A percentile compares a stretch with the other conserved stretches of the same genome.
Evolutionary conservation across 2,329 filamentous ascomycete species (phyloP).

Genomic region (Aspergillus aculeatinus): DNA sequence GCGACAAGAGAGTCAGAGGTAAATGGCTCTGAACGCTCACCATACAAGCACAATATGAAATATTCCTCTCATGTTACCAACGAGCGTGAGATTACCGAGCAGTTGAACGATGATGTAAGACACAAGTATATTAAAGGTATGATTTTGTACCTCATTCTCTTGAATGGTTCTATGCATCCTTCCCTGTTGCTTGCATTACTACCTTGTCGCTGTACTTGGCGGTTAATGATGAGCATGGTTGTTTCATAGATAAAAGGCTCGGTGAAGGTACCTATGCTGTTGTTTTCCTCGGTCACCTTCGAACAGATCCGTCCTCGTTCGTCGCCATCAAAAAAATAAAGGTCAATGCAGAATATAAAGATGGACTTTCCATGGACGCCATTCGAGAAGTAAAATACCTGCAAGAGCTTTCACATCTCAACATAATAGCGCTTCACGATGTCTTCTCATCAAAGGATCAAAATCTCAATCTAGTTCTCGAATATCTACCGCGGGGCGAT

Average conservation of each 20-base stretch:
- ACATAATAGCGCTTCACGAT: slow-evolving; percentile 88
- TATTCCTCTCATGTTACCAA: slow-evolving; percentile 18
- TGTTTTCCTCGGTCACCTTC: slow-evolving; percentile 84
- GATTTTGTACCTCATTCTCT: slow-evolving; percentile 9
- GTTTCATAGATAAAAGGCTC: slow-evolving; percentile 71
- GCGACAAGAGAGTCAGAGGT: slow-evolving; percentile 36
- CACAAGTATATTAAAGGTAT: slow-evolving; percentile 85
- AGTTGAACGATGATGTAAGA: slow-evolving; percentile 78
- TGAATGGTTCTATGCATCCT: not conserved
- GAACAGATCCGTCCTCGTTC: slow-evolving; percentile 66
- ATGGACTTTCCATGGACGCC: slow-evolving; percentile 91
- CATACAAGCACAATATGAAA: slow-evolving; percentile 18
- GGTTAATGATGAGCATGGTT: not conserved
- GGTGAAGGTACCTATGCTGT: slow-evolving; percentile 97
- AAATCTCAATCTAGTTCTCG: slow-evolving; percentile 92
- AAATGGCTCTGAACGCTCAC: slow-evolving; percentile 32
- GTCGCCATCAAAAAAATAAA: slow-evolving; percentile 68
- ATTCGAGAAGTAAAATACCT: slow-evolving; percentile 95
- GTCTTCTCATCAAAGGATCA: slow-evolving; percentile 96
- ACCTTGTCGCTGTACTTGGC: not conserved
- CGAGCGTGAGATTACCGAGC: slow-evolving; percentile 60
- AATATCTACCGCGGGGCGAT: slow-evolving; percentile 90
- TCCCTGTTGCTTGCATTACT: not conserved
- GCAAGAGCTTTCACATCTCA: slow-evolving; percentile 89
- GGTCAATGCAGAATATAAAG: slow-evolving; percentile 64